Evolutionary conservation across 1,284 basidiomycete species (phyloP).

Genomic region (Apiotrichum veenhuisii): DNA sequence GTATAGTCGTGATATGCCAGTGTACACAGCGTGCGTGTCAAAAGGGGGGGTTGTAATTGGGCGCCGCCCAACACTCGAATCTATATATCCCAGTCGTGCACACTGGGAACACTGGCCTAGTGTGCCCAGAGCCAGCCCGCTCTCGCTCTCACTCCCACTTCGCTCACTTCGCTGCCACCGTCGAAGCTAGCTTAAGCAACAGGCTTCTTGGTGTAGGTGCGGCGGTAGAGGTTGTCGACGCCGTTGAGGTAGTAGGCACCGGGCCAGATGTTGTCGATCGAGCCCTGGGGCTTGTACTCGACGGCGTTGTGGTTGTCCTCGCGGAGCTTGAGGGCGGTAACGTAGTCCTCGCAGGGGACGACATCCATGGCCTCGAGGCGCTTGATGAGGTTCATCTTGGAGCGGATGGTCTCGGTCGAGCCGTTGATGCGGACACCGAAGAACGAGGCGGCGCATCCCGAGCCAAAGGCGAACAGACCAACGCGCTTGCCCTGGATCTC

Average conservation of each 20-base stretch:
- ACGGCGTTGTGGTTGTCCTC: constrained; percentile 95
- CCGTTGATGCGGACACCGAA: constrained; percentile 81
- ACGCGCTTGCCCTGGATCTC: constrained; percentile 66
- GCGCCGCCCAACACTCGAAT: background rate
- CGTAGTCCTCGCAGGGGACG: constrained; percentile 81
- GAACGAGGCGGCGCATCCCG: constrained; percentile 87
- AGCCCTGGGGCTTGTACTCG: constrained; percentile 79
- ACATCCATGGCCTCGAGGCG: constrained; percentile 84
- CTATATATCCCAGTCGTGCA: background rate
- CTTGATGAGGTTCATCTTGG: constrained; percentile 73
- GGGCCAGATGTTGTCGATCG: constrained; percentile 87
- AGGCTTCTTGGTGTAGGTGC: constrained; percentile 63
- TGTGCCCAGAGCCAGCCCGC: background rate
- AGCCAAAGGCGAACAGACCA: constrained; percentile 90
- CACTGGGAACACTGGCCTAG: too few species aligned
- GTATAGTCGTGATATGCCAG: constrained; percentile 3
- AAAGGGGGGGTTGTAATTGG: background rate
- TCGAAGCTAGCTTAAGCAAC: constrained; percentile 9
- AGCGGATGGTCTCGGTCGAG: constrained; percentile 71
- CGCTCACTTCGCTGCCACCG: too few species aligned
- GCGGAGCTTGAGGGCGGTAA: constrained; percentile 72
- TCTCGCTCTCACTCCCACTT: background rate
- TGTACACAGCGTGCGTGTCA: background rate
- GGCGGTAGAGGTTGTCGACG: constrained; percentile 87
- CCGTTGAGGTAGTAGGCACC: constrained; percentile 89